Conservation (phyloP, 371 early-diverging fungal genomes). For the Lichtheimia ornata region DNA sequence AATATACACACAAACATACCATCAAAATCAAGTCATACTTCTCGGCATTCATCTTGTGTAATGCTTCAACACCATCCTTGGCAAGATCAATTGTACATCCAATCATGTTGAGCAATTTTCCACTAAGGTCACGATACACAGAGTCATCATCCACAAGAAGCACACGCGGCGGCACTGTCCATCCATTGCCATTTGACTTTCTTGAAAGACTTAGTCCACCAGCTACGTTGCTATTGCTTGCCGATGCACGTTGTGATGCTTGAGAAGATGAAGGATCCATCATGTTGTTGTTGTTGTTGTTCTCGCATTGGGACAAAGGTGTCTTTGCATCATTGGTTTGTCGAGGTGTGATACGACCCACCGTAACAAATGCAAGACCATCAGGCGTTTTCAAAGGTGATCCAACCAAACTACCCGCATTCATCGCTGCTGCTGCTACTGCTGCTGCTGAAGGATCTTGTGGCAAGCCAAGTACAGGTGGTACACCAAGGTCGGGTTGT, state of each 20-base stretch:
- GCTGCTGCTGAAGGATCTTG: constrained; percentile 19
- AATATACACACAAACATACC: constrained; percentile 38
- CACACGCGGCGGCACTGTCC: constrained; percentile 72
- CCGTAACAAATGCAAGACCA: constrained; percentile 50
- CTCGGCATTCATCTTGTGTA: constrained; percentile 60
- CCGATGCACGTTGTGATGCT: neutral
- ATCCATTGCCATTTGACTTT: constrained; percentile 30
- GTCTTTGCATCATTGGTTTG: neutral
- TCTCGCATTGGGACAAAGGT: neutral
- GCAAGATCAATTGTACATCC: constrained; percentile 77
- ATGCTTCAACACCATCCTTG: constrained; percentile 73
- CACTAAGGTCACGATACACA: constrained; percentile 64
- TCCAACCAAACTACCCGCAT: constrained; percentile 46
- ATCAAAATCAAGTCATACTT: constrained; percentile 81
- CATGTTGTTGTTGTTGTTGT: neutral
- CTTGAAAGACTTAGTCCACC: constrained; percentile 2
- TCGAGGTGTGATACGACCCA: constrained; percentile 48
- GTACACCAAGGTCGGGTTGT: neutral
- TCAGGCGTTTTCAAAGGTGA: constrained; percentile 43
- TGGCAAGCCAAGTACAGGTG: neutral
- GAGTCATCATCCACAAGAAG: constrained; percentile 81
- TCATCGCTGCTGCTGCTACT: constrained; percentile 46
- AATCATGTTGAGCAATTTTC: constrained; percentile 63
- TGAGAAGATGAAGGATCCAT: neutral
- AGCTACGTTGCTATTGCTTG: constrained; percentile 3